phyloP scores from a whole-genome alignment of 768 basidiomycete species.

The Artomyces pyxidatus region DNA sequence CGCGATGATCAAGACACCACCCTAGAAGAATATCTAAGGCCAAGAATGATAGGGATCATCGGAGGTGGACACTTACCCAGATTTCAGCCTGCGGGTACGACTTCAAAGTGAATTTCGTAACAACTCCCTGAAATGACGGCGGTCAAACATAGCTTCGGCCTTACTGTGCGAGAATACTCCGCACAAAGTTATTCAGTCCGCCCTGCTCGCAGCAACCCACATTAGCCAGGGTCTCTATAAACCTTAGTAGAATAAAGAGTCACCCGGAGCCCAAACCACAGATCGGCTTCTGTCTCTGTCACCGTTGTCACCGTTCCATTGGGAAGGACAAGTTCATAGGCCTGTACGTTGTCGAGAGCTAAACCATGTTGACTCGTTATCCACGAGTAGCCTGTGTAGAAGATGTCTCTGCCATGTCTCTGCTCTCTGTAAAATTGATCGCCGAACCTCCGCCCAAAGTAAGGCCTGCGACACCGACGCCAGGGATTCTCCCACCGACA shows the following conservation, averaged over 20 bases:
- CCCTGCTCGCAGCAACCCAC: no score
- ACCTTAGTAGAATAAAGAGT: not conserved
- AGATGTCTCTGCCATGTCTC: not conserved
- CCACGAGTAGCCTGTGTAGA: constrained; percentile 22
- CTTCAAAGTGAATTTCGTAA: constrained; percentile 7
- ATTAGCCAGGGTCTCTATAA: no score
- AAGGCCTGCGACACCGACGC: constrained; percentile 20
- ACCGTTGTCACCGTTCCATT: constrained; percentile 16
- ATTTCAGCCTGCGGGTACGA: constrained; percentile 2
- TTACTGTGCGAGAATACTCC: not conserved
- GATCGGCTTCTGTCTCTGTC: constrained; percentile 4
- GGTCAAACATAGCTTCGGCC: no score
- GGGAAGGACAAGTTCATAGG: constrained; percentile 23
- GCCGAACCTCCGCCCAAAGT: constrained; percentile 19
- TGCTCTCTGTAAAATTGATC: no score
- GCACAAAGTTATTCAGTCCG: constrained; percentile 8
- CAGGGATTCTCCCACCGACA: constrained; percentile 17
- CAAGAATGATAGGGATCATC: no score
- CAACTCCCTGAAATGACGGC: constrained; percentile 4
- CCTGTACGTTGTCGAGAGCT: constrained; percentile 25
- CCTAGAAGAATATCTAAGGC: no score
- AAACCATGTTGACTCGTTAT: constrained; percentile 27
- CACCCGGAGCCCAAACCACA: constrained; percentile 10
- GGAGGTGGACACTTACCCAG: constrained; percentile 4
- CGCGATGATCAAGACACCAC: no score